These are phyloP conservation scores for Thermomyces lanuginosus DNA, from an alignment of 2,329 filamentous ascomycete species.

Conservation along the genomic window DNA sequence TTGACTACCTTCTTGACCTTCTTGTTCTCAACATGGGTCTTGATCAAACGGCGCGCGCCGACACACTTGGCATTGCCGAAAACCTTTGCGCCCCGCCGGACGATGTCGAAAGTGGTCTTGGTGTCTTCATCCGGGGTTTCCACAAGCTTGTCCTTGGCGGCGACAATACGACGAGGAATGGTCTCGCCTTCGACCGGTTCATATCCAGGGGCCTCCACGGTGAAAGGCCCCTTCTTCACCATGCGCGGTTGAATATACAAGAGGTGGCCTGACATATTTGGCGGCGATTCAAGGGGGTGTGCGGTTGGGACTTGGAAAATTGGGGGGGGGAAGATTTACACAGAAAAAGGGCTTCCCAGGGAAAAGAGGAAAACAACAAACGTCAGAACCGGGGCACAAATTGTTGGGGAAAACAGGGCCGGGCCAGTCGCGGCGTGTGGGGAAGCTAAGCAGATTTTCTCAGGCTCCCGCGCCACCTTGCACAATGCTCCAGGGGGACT, in stretches of 20 bases:
- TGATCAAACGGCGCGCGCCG: conserved; percentile 56
- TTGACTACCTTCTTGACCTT: conserved; percentile 80
- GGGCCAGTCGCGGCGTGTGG: no score
- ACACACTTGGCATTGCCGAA: conserved; percentile 49
- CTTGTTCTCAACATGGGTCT: conserved; percentile 68
- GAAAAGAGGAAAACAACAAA: no score
- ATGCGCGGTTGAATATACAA: conserved; percentile 31
- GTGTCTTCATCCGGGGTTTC: conserved; percentile 51
- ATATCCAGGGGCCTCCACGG: conserved; percentile 53
- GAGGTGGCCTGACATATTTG: conserved; percentile 5
- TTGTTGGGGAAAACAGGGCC: no score
- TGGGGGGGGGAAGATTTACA: no score
- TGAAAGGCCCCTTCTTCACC: conserved; percentile 56
- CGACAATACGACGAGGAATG: conserved; percentile 58
- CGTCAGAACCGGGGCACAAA: no score
- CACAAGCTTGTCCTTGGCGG: conserved; percentile 53
- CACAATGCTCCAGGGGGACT: no score
- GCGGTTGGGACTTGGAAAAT: no score
- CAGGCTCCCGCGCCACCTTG: no score
- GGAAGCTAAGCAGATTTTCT: no score
- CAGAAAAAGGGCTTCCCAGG: no score
- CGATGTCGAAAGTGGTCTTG: conserved; percentile 62
- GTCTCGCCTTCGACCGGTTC: conserved; percentile 64
- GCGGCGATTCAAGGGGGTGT: no score
- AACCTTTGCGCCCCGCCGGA: conserved; percentile 49